These are phyloP conservation scores for Trypanosoma avium DNA, from an alignment of 208 protist genomes.

Conservation along the genomic window DNA sequence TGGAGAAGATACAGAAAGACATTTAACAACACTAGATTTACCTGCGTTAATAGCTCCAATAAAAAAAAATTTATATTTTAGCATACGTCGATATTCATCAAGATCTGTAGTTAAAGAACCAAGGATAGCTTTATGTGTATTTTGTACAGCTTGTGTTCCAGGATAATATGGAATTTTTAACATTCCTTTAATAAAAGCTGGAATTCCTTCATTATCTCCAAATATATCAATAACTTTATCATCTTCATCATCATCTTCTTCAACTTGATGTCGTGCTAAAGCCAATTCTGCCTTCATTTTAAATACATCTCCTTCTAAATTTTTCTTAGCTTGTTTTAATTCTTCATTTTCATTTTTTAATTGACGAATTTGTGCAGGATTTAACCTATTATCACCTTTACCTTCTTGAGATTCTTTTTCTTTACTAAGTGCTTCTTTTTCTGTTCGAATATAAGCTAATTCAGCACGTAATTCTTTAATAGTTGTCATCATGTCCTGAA, in stretches of 20 bases:
- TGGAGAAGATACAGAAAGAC: conserved; percentile 14
- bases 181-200: conserved; percentile 22
- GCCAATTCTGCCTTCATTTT: conserved; percentile 24
- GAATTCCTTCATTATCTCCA: conserved; percentile 28
- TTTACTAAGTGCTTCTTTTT: conserved; percentile 21
- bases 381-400: conserved; percentile 19
- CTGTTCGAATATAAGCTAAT: conserved; percentile 22
- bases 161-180: conserved; percentile 26
- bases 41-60: conserved; percentile 19
- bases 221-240: conserved; percentile 21
- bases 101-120: conserved; percentile 31
- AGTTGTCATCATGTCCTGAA: conserved; percentile 24
- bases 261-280: conserved; percentile 21
- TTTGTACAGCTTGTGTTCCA: conserved; percentile 27
- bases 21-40: conserved; percentile 27
- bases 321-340: conserved; percentile 19
- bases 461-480: conserved; percentile 29
- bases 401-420: conserved; percentile 17
- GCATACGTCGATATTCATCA: conserved; percentile 29
- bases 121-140: conserved; percentile 27
- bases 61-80: conserved; percentile 28
- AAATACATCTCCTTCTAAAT: conserved; percentile 26
- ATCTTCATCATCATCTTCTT: conserved; percentile 30
- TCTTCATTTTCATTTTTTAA: conserved; percentile 25
- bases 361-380: conserved; percentile 21